phyloP scores from a whole-genome alignment of 768 basidiomycete species.

The Rubroboletus pulcherrimus region DNA sequence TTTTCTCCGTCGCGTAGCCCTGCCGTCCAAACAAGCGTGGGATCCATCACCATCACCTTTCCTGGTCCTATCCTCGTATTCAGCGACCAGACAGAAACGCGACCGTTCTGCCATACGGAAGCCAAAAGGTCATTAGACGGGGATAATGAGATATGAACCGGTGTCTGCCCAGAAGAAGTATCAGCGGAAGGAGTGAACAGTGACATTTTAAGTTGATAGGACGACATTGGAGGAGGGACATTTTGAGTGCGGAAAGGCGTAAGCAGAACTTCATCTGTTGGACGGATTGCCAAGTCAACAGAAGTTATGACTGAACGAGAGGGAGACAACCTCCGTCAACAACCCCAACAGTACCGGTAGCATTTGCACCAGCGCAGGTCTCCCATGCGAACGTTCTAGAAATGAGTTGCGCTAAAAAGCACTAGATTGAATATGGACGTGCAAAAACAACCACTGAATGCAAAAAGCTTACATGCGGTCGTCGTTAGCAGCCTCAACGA shows the following conservation, averaged over 20 bases:
- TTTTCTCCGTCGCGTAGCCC: constrained; percentile 9
- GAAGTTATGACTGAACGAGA: neutral
- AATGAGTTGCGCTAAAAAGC: constrained; percentile 46
- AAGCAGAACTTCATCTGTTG: constrained; percentile 65
- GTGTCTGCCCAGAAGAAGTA: constrained; percentile 30
- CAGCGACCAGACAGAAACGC: constrained; percentile 66
- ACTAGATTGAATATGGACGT: neutral
- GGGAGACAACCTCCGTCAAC: constrained; percentile 76
- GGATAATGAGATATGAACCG: constrained; percentile 67
- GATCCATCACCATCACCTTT: constrained; percentile 57
- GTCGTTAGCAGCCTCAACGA: constrained; percentile 61
- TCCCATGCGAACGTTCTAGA: constrained; percentile 75
- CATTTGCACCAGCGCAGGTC: constrained; percentile 66
- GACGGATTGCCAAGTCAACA: neutral
- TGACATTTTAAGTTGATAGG: constrained; percentile 42
- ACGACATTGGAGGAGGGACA: constrained; percentile 97
- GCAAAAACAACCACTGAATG: neutral
- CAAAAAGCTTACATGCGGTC: constrained; percentile 51
- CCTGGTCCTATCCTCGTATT: constrained; percentile 59
- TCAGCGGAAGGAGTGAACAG: neutral
- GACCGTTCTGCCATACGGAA: constrained; percentile 67
- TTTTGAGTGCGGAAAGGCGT: constrained; percentile 95
- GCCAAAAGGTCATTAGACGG: constrained; percentile 53
- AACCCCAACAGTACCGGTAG: constrained; percentile 86
- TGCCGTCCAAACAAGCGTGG: constrained; percentile 37